phyloP scores from a whole-genome alignment of 257 asterid genomes.

The Jasminum sambac region DNA sequence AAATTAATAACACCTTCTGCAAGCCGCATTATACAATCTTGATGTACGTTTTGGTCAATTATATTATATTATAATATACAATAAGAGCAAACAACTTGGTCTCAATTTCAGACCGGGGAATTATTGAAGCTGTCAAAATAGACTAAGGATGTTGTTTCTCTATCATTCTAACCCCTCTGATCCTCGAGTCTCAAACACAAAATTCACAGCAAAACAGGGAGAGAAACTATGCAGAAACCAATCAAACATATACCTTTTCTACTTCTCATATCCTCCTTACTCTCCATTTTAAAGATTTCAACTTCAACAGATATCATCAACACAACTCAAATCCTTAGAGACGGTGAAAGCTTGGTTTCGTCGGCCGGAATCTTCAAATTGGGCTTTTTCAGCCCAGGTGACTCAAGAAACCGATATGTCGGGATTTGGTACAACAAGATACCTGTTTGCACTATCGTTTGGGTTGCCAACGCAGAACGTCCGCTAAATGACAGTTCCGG shows the following conservation, averaged over 20 bases:
- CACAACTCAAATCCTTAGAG: constrained; percentile 21
- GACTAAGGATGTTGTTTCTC: too few species aligned
- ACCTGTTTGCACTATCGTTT: constrained; percentile 29
- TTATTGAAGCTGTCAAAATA: too few species aligned
- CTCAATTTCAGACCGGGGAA: too few species aligned
- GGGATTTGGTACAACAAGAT: constrained; percentile 53
- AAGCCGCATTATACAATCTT: too few species aligned
- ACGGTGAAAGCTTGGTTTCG: constrained; percentile 42
- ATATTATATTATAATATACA: too few species aligned
- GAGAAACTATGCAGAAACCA: not conserved
- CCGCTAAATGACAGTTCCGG: constrained; percentile 35
- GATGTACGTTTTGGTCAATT: too few species aligned
- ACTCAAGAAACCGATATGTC: constrained; percentile 28
- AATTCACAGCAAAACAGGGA: not conserved
- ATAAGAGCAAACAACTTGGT: too few species aligned
- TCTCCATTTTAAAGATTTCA: not conserved
- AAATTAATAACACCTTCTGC: too few species aligned
- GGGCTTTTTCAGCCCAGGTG: constrained; percentile 37
- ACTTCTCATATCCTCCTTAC: not conserved
- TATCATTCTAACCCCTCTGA: too few species aligned
- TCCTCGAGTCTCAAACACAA: too few species aligned
- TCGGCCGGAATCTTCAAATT: constrained; percentile 38
- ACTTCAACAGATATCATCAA: constrained; percentile 27
- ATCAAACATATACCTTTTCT: not conserved
- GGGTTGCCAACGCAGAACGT: constrained; percentile 46